Base-by-base conservation (phyloP, 2,329 filamentous ascomycete species). In the Capronia americana region DNA sequence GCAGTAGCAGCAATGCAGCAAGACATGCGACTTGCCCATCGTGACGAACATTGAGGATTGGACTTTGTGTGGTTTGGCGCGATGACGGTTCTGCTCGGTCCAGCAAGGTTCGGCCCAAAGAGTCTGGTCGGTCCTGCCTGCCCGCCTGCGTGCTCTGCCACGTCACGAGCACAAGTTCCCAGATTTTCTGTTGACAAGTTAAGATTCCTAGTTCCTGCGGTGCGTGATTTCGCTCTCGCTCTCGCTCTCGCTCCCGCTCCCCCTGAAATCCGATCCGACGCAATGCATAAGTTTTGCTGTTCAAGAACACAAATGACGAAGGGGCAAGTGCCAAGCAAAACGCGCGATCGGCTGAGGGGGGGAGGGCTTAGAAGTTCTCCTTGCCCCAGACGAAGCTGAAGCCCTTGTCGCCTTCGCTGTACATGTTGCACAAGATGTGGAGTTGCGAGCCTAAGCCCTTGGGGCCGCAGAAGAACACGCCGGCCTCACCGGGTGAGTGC, bases 401-500 rank as follows among this genome's bases (percentile, higher is more conserved):
- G 83, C 87, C 91, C 55, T 69, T 70, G 38, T 67, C 69, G 20
- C 65, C 64, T 75, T 93, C 91, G 65, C 89, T 92, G 81, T 94
- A 94, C 84, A 92, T 92, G 78, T 94, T 95, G 79, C 92, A 95
- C 80, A 91, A 93, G 68, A 92, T 85, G 75, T 95, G 92, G 76
- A 95, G 79, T 67, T 87, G 82, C 75, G 89, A 92, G 58, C 92
- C 92, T 70, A 94, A 79, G 0, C 87, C 88, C 81, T 94, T 94
- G 38, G 92, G 92, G 0, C 92, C 92, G 76, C 92, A 95, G 83
- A 94, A 95, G 83, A 95, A 92, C 20, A 92, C 90, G 72, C 90
- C 90, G 1, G 88, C 88, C 79, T 92, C 90, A 55, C 87, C 87
- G 1, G 90, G 89, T 4, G 84, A 82, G 75, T 92, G 90, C 70